Percentiles rank a stretch among this genome's conserved stretches.
Conservation (phyloP, 2,329 filamentous ascomycete species). For the Diaporthe ampelina region DNA sequence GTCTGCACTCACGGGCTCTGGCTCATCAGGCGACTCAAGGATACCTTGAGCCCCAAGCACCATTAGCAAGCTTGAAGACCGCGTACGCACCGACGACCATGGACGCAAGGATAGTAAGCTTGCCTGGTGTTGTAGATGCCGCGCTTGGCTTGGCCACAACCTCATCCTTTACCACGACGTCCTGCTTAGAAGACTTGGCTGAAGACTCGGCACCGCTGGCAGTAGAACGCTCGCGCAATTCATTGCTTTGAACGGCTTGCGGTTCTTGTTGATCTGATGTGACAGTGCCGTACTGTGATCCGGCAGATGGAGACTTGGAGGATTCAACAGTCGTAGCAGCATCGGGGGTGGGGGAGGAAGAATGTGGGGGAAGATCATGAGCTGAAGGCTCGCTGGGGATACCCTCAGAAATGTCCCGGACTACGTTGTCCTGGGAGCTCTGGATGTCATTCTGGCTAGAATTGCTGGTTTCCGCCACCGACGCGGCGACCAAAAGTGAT, state of each 20-base stretch:
- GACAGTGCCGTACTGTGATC: conserved; percentile 42
- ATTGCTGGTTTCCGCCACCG: conserved; percentile 8
- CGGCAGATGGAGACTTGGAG: conserved; percentile 40
- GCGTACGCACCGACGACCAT: conserved; percentile 42
- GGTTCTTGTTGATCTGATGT: conserved; percentile 40
- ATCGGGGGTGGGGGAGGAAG: conserved; percentile 38
- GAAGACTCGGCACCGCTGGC: conserved; percentile 40
- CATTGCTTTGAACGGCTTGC: conserved; percentile 33
- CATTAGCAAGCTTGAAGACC: conserved; percentile 43
- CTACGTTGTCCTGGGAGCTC: conserved; percentile 18
- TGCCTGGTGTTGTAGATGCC: conserved; percentile 42
- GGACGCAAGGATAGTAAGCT: conserved; percentile 43
- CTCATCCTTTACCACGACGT: conserved; percentile 41
- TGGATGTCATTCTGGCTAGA: conserved; percentile 7
- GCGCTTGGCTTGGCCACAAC: conserved; percentile 36
- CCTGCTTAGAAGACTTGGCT: conserved; percentile 40
- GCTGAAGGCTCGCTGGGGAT: conserved; percentile 41
- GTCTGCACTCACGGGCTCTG: conserved; percentile 36
- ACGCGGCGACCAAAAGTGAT: conserved; percentile 24
- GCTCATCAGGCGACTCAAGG: conserved; percentile 40
- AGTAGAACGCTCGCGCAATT: conserved; percentile 40
- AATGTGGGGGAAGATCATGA: conserved; percentile 40
- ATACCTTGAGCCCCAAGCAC: conserved; percentile 42
- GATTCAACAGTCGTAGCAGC: conserved; percentile 42
- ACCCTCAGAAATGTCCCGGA: conserved; percentile 38